Evolutionary conservation across 768 basidiomycete species (phyloP).

Genomic region (Clitopilus hobsonii): DNA sequence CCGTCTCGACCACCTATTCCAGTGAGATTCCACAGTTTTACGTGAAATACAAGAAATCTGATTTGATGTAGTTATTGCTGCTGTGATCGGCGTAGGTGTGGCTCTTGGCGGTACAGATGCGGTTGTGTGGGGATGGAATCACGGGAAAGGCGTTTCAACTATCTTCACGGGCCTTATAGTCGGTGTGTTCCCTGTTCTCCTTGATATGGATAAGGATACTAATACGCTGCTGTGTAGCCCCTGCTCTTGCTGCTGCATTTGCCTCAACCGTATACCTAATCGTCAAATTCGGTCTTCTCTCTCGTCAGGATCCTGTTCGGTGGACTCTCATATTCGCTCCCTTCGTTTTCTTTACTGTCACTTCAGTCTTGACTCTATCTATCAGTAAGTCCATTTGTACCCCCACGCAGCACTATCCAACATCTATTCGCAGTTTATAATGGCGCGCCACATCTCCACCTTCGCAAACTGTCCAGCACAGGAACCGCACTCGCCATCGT

Average conservation of each 20-base stretch:
- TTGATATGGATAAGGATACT: neutral
- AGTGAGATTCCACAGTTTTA: conserved; percentile 4
- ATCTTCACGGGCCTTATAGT: conserved; percentile 21
- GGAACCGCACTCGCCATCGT: conserved; percentile 18
- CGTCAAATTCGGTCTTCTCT: conserved; percentile 20
- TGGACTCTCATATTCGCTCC: conserved; percentile 20
- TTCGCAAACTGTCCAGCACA: conserved; percentile 10
- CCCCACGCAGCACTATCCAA: neutral
- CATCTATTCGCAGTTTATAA: conserved; percentile 13
- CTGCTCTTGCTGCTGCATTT: conserved; percentile 17
- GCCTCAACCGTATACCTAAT: conserved; percentile 16
- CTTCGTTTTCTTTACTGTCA: conserved; percentile 21
- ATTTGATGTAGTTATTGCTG: conserved; percentile 13
- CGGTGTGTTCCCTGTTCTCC: conserved; percentile 7
- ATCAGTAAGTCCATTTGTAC: conserved; percentile 12
- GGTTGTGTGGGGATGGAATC: conserved; percentile 22
- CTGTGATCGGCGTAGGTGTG: conserved; percentile 21
- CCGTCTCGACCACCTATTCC: conserved; percentile 22
- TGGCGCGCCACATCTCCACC: conserved; percentile 18
- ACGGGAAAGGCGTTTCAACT: conserved; percentile 20
- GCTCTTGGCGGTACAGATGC: conserved; percentile 18
- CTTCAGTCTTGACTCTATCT: conserved; percentile 19
- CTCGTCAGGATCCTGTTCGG: conserved; percentile 15
- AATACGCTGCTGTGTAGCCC: conserved; percentile 5
- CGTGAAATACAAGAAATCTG: neutral